These are phyloP conservation scores for Trichaptum fuscoviolaceum DNA, from an alignment of 768 basidiomycete species.

Conservation along the genomic window DNA sequence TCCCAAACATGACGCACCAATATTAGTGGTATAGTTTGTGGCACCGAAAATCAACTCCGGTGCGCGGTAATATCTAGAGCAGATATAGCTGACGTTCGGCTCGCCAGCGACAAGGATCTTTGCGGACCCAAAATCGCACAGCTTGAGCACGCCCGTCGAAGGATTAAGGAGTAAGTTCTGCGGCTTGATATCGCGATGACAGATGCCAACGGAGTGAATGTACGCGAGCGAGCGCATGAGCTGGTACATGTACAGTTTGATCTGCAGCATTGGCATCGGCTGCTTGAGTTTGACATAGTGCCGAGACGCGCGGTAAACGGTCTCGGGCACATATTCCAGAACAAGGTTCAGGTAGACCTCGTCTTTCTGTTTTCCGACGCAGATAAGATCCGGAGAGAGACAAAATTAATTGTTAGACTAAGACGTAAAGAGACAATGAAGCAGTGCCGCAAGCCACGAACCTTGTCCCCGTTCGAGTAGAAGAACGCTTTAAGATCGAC, in stretches of 20 bases:
- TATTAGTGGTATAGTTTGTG: constrained; percentile 99
- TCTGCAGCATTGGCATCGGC: constrained; percentile 99
- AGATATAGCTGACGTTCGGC: constrained; percentile 99
- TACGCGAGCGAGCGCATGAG: constrained; percentile 96
- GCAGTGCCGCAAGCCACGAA: constrained; percentile 28
- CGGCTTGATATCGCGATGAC: constrained; percentile 99
- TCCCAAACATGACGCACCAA: constrained; percentile 55
- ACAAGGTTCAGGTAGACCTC: constrained; percentile 99
- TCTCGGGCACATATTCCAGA: constrained; percentile 98
- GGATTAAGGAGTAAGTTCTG: constrained; percentile 98
- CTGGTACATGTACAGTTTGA: constrained; percentile 99
- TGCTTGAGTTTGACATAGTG: constrained; percentile 99
- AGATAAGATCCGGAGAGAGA: constrained; percentile 2
- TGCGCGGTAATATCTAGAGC: constrained; percentile 98
- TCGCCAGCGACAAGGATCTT: constrained; percentile 98
- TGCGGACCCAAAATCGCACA: constrained; percentile 98
- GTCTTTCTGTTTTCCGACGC: constrained; percentile 68
- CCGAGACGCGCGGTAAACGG: constrained; percentile 96
- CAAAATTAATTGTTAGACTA: constrained; percentile 10
- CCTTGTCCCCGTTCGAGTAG: constrained; percentile 99
- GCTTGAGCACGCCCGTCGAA: constrained; percentile 91
- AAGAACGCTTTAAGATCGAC: constrained; percentile 98
- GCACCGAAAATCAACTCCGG: constrained; percentile 99
- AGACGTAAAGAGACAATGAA: constrained; percentile 11
- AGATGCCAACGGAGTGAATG: constrained; percentile 99